Evolutionary conservation across 179 eudicot genomes (phyloP).

Genomic region (Carnegiea gigantea): DNA sequence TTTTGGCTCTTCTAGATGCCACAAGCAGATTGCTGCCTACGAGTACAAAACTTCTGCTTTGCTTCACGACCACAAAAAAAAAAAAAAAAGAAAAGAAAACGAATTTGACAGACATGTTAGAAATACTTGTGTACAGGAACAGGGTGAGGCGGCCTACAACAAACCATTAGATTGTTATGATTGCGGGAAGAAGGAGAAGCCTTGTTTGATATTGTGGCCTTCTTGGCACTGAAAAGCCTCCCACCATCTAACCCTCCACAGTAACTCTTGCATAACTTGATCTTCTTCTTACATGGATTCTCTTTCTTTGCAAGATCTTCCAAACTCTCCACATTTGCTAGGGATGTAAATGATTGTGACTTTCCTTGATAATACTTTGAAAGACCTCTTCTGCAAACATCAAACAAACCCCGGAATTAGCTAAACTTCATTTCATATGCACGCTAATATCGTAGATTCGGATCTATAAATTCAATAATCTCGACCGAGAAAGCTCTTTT

Average conservation of each 20-base stretch:
- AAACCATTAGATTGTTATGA: conserved; percentile 14
- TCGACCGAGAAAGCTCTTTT: no score
- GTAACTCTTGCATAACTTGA: conserved; percentile 45
- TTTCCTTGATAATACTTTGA: conserved; percentile 68
- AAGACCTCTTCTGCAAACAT: conserved; percentile 56
- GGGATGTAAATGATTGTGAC: conserved; percentile 63
- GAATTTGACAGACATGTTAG: not conserved
- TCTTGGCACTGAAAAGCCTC: conserved; percentile 42
- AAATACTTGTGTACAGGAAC: conserved; percentile 22
- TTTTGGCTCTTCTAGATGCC: not conserved
- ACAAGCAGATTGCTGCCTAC: not conserved
- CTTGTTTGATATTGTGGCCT: conserved; percentile 43
- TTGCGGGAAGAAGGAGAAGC: conserved; percentile 14
- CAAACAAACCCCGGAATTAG: not conserved
- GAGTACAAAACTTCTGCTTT: conserved; percentile 21
- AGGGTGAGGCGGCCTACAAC: conserved; percentile 10
- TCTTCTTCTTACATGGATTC: conserved; percentile 38
- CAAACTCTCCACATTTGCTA: conserved; percentile 52
- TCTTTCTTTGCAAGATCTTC: conserved; percentile 69
- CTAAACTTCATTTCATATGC: not conserved
- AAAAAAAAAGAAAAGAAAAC: not conserved
- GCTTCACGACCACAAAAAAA: not conserved
- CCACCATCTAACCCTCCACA: conserved; percentile 41
- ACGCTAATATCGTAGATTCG: not conserved
- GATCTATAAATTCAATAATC: no score